Evolutionary conservation across 345 rosid genomes (phyloP), one percentile per base, ranked within the genome.

Genomic region (Citrus unshiu): DNA sequence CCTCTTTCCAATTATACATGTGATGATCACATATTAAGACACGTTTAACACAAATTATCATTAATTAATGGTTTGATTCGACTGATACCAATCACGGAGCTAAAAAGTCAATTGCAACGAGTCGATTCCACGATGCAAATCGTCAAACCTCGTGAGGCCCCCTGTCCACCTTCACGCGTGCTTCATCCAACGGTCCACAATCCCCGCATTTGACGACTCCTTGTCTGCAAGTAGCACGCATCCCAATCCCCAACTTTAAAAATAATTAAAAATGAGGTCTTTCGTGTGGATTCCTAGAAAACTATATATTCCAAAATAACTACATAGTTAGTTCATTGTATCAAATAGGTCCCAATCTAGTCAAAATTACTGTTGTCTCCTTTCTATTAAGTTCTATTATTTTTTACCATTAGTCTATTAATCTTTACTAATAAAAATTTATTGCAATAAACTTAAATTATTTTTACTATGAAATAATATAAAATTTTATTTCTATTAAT

Each of bases 171-270:
- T 64, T 75, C 78, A 75, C 79, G 79, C 72, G 79, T 76, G 79
- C 72, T 66, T n/a, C 46, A 84, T 84, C 84, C 57, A 37, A 84
- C 81, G 81, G 81, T 54, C 56, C 77, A 59, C 2, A 68, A 61
- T 61, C 72, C 70, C 87, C 81, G 68, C 81, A 43, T 87, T 87
- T 86, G 85, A 81, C 91, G 85, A 86, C 74, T 57, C 72, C 76
- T 74, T 83, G 86, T 84, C 83, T 70, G 40, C 66, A 65, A 74
- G 65, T 32, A 21, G 78, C 90, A 83, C 93, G 76, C 30, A 72
- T 79, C 83, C 32, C 46, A 2, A 24, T 2, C 0, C 6, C 22
- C 58, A 16, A 54, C 58, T 54, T 46, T 4, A 0, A 39, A 54
- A 46, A 61, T 51, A 61, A 81, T 56, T 57, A 61, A 69, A 35